Conservation (phyloP, 1,284 basidiomycete species). For the Cutaneotrichosporon sp. region DNA sequence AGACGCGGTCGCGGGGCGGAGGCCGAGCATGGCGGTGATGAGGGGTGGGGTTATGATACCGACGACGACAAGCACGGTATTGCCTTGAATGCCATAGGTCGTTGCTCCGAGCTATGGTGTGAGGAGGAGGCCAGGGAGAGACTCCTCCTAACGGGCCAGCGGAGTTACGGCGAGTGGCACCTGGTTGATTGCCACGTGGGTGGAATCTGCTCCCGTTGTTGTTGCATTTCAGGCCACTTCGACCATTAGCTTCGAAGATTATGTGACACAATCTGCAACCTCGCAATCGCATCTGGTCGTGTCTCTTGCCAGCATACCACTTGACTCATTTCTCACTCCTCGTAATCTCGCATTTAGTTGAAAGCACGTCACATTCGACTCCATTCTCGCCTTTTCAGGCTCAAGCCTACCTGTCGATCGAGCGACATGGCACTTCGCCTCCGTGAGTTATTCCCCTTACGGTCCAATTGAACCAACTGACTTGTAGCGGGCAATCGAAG, state of each 20-base stretch:
- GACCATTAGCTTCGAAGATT: too few relatives aligned
- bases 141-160: too few relatives aligned
- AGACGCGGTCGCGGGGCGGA: conserved; percentile 26
- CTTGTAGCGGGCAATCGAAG: conserved; percentile 28
- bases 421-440: conserved; percentile 23
- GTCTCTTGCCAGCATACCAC: too few relatives aligned
- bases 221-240: too few relatives aligned
- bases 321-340: too few relatives aligned
- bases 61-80: not conserved
- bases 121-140: not conserved
- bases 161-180: not conserved
- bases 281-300: too few relatives aligned
- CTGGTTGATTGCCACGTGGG: too few relatives aligned
- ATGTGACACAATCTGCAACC: too few relatives aligned
- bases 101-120: not conserved
- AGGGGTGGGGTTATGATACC: not conserved
- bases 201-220: too few relatives aligned
- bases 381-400: too few relatives aligned
- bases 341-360: too few relatives aligned
- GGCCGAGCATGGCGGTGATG: conserved; percentile 28
- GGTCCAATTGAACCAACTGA: not conserved
- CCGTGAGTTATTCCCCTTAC: conserved; percentile 8
- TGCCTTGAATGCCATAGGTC: conserved; percentile 8
- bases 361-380: too few relatives aligned
- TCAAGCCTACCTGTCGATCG: not conserved